Base-by-base conservation (phyloP, 108 stramenopile species). In the Cyclostephanos invisitatus region DNA sequence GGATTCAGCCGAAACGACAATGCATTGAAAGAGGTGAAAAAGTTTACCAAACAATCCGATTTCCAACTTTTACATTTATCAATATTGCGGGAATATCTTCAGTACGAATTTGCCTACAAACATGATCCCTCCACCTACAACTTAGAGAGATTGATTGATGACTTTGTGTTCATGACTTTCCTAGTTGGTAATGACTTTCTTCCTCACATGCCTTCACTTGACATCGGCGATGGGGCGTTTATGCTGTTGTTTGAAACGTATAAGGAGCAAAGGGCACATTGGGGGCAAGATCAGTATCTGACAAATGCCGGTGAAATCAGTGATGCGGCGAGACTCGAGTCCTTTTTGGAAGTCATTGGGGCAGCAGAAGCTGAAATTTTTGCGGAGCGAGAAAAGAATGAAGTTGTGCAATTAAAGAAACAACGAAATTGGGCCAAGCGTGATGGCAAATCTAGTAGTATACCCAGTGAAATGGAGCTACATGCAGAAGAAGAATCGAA, bases 121-220 rank as follows among this genome's bases (percentile, higher is more conserved):
- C 72, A 63, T 44, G 73, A 75, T 40, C 36, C 61, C 7, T 57
- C 49, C 10, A 72, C 75, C 21, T 89, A 85, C 55, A 86, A 97
- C 78, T 81, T 98, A 22, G 97, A 98, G 71, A 82, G 96, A 24
- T 84, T 92, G n/a, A 95, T 99, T 70, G 99, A 99, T 77, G 99
- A 99, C 76, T 99, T 98, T 78, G 97, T 98, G 5, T 96, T 99
- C 84, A 94, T 99, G 89, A 98, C 97, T n/a, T 94, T 98, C 65
- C 85, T 99, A 55, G 96, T 98, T 18, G 99, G 99, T 27, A 97
- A 97, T 75, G 97, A 99, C 72, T 99, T 99, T 69, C 89, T 99
- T 40, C 99, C 99, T 11, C 98, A 99, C 74, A 78, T 98, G 86
- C 97, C 95, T 8, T 87, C 97, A 25, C 83, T 99, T 12, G 97